Conservation (phyloP, 768 basidiomycete species). For the Boletus barrowsii region DNA sequence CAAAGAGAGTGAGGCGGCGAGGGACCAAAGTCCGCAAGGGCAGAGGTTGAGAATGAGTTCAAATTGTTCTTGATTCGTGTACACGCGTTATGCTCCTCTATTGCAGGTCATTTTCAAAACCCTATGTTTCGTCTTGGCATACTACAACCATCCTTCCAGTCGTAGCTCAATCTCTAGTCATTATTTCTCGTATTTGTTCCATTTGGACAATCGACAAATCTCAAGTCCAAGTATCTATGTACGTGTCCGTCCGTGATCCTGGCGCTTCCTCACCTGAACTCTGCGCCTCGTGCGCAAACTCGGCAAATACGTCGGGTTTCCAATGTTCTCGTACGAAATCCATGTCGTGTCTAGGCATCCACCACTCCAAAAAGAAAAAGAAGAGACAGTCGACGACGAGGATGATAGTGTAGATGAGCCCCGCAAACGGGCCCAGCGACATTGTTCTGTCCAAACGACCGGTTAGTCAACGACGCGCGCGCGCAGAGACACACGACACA, state of each 20-base stretch:
- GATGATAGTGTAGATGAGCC: constrained; percentile 85
- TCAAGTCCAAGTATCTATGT: neutral
- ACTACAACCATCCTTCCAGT: neutral
- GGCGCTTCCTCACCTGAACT: neutral
- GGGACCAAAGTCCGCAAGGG: constrained; percentile 23
- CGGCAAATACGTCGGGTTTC: constrained; percentile 37
- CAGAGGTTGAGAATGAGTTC: constrained; percentile 9
- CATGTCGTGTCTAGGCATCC: constrained; percentile 71
- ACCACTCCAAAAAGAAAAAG: constrained; percentile 81
- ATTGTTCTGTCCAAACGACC: constrained; percentile 52
- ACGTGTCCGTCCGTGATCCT: neutral
- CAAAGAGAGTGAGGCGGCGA: constrained; percentile 22
- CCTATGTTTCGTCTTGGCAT: neutral
- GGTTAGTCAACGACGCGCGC: too few relatives aligned
- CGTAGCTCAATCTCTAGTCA: constrained; percentile 12
- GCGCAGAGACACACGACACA: constrained; percentile 29
- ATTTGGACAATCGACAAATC: constrained; percentile 5
- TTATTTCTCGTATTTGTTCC: constrained; percentile 21
- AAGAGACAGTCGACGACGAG: constrained; percentile 88
- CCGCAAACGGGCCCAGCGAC: constrained; percentile 74
- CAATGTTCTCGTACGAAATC: constrained; percentile 72
- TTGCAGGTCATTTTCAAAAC: neutral
- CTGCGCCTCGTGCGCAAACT: constrained; percentile 11
- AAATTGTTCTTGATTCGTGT: neutral
- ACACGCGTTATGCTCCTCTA: neutral